Evolutionary conservation across 352 stramenopile species (phyloP), one percentile per base, ranked within the genome.

Genomic region (Phytophthora melonis): DNA sequence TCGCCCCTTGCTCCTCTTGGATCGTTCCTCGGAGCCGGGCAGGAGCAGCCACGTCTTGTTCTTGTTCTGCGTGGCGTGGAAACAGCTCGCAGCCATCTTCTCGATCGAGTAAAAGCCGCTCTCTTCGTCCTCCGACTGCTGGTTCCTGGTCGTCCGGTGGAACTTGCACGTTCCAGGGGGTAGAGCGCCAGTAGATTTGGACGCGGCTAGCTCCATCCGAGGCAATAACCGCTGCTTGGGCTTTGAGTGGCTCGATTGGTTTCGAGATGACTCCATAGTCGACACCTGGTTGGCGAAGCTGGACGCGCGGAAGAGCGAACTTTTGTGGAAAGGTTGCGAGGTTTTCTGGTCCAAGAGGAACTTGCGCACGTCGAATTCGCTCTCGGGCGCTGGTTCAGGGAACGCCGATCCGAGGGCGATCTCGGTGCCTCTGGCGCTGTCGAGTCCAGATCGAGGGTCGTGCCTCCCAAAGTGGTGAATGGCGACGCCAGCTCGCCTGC

Each of bases 1-100:
- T 83, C 1, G 60, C 58, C 3, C 82, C 30, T 81, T 80, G 66
- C 65, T 89, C 18, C 78, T 70, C 62, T 90, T 92, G 0, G 80
- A 85, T 0, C 85, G 73, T 60, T 93, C 85, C 9, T 92, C 84
- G 0, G 84, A 85, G 0, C 87, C 85, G 0, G 85, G 87, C 0
- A 93, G 67, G 19, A 93, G 92, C 25, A 93, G 70, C 89, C 89
- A 94, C 7, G 83, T 94, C 58, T 90, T 90, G 75, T 84, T 86
- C 58, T 86, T 84, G 58, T 85, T 90, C 49, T 91, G 84, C 4
- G 86, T 81, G 3, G 86, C 87, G 60, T 93, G 87, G 39, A 88
- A 90, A 56, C 85, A 94, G 32, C 78, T 90, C 47, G 89, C 84
- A 1, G 84, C 75, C 69, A 94, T 81, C 41, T 86, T 90, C 65